A percentile compares a stretch with the other conserved stretches of the same genome.
phyloP scores from a whole-genome alignment of 2,329 filamentous ascomycete genomes.

The Fusarium irregulare region DNA sequence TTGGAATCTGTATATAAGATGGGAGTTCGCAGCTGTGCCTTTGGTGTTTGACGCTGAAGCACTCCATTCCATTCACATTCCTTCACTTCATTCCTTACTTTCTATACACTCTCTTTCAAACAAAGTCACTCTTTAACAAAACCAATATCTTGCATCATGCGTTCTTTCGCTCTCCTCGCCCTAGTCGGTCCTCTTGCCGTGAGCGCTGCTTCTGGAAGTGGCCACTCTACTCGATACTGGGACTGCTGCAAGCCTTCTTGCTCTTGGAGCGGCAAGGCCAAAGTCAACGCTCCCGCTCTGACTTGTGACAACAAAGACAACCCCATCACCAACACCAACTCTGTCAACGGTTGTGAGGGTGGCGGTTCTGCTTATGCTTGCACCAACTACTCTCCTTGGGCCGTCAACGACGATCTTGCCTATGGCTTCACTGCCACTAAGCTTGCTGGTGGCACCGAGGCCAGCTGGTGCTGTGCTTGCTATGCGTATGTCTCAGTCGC shows the following conservation, averaged over 20 bases:
- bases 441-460: slow-evolving; percentile 65
- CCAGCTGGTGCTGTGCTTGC: slow-evolving; percentile 74
- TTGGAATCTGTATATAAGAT: slow-evolving; percentile 31
- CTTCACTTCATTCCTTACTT: slow-evolving; percentile 28
- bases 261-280: slow-evolving; percentile 67
- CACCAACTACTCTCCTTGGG: slow-evolving; percentile 71
- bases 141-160: slow-evolving; percentile 33
- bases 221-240: slow-evolving; percentile 59
- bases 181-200: slow-evolving; percentile 40
- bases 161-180: slow-evolving; percentile 42
- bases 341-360: slow-evolving; percentile 65
- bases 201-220: slow-evolving; percentile 45
- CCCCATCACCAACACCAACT: slow-evolving; percentile 62
- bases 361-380: slow-evolving; percentile 72
- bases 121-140: slow-evolving; percentile 24
- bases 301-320: slow-evolving; percentile 67
- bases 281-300: slow-evolving; percentile 61
- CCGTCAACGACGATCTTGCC: slow-evolving; percentile 65
- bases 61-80: slow-evolving; percentile 26
- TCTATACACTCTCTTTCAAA: slow-evolving; percentile 34
- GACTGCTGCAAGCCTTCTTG: slow-evolving; percentile 80
- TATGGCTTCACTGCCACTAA: slow-evolving; percentile 74
- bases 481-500: slow-evolving; percentile 58
- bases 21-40: background rate
- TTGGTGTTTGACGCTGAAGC: slow-evolving; percentile 6